Evolutionary conservation across 2,329 filamentous ascomycete species (phyloP), one percentile per base, ranked within the genome.

Genomic region (Pseudocercospora ulei): DNA sequence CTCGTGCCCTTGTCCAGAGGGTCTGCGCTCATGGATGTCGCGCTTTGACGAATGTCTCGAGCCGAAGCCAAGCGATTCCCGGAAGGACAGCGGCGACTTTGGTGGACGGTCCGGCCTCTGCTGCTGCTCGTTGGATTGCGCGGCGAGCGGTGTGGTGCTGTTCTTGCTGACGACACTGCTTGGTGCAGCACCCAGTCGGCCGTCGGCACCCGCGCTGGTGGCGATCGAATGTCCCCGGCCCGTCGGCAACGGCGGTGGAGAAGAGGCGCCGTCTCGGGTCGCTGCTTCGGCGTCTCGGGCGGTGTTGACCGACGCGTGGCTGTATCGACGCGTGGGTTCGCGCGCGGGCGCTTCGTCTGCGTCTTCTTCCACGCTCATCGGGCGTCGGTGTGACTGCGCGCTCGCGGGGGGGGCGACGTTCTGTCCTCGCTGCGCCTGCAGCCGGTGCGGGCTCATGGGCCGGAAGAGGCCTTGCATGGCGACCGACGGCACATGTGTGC

Each of bases 361-460:
- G n/a, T 49, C 46, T 39, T 49, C 40, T 31, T 47, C 40, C 28
- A 36, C 35, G 48, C 41, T 42, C 8, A 22, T 17, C 8, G 40
- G 31, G 5, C 36, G 13, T 12, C 28, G 38, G 31, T 44, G 41
- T 14, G 35, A 36, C 13, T 39, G 41, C 4, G 27, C 31, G 31
- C 43, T 52, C 16, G 44, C 38, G 14, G 48, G 47, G 28, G 46
- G 27, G 8, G 38, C 38, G 6, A 48, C 41, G 12, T 56, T 62
- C 50, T 69, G 75, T 47, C 79, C 78, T 60, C 88, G 73, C 63
- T 96, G 90, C 38, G 86, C 86, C 64, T 96, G 88, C 35, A 96
- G 69, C 59, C 85, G 81, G 60, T 94, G 86, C 14, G 88, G 93
- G 65, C 87, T 96, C 85, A 98, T 93, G 24, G 90, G 90, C 13